phyloP scores from a whole-genome alignment of 2,329 filamentous ascomycete species.

The Lachnellula suecica region DNA sequence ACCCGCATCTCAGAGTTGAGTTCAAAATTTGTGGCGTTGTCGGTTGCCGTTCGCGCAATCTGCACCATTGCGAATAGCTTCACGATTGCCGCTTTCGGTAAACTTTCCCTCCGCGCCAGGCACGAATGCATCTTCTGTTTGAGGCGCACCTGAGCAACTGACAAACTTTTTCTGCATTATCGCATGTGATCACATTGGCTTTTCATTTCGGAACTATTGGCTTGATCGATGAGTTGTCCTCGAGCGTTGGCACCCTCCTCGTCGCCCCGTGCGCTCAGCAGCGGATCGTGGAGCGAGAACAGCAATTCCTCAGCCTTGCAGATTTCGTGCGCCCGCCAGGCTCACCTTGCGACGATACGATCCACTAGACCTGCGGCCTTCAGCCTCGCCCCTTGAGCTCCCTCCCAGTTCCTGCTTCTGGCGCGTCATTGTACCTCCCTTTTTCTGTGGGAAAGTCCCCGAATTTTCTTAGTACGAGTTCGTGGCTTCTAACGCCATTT shows the following conservation, averaged over 20 bases:
- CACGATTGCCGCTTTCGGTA: constrained; percentile 20
- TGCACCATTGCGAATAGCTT: constrained; percentile 19
- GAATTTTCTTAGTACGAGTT: background rate
- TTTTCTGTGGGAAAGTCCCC: background rate
- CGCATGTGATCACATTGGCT: background rate
- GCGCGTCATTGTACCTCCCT: background rate
- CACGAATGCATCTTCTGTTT: constrained; percentile 1
- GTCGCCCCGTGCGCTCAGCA: background rate
- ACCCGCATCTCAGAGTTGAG: constrained; percentile 14
- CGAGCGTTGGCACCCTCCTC: background rate
- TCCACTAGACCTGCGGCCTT: background rate
- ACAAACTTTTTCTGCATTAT: background rate
- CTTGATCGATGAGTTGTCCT: background rate
- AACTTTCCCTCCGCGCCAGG: constrained; percentile 19
- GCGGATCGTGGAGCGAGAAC: background rate
- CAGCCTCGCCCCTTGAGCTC: background rate
- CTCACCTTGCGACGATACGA: background rate
- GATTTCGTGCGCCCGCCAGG: too few relatives aligned
- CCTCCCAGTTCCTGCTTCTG: background rate
- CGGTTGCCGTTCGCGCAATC: constrained; percentile 16
- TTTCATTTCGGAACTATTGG: background rate
- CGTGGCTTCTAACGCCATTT: background rate
- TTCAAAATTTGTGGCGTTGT: constrained; percentile 26
- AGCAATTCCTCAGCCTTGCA: background rate
- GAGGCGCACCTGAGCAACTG: background rate